Conservation (phyloP, 106 monocot species). For the Dactylorhiza incarnata region DNA sequence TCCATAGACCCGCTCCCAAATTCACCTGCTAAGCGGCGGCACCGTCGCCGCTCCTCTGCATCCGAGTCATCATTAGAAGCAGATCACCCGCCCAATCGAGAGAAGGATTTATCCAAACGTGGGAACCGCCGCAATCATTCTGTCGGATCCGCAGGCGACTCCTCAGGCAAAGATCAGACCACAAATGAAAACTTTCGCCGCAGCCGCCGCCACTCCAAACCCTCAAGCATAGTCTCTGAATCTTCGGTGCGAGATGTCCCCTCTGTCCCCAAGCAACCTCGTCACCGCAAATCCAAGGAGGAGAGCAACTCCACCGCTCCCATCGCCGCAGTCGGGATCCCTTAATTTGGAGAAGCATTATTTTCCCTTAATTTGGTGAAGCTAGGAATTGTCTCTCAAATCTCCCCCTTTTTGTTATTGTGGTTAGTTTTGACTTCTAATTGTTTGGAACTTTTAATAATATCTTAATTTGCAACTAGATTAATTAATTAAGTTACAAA, state of each 20-base stretch:
- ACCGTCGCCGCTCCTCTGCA: not conserved
- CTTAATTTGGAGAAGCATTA: not conserved
- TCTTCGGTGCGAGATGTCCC: constrained; percentile 10
- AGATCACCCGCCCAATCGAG: not conserved
- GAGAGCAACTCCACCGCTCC: not conserved
- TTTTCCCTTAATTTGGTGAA: not conserved
- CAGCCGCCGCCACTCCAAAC: not conserved
- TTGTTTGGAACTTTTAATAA: not conserved
- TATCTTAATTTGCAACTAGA: too few relatives aligned
- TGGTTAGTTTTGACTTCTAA: not conserved
- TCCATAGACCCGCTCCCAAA: not conserved
- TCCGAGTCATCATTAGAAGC: not conserved
- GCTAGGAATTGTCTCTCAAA: not conserved
- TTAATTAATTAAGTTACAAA: too few relatives aligned
- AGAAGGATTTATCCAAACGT: not conserved
- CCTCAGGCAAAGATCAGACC: not conserved
- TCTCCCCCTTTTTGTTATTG: not conserved
- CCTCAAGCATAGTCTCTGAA: not conserved
- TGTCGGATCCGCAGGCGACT: constrained; percentile 1
- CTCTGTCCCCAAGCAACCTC: constrained; percentile 15
- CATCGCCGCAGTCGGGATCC: not conserved
- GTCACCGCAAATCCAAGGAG: constrained; percentile 10
- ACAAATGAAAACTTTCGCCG: not conserved
- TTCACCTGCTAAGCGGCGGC: not conserved
- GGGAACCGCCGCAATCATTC: not conserved